Conservation (phyloP, 2,329 filamentous ascomycete species). For the Penicillium sp. region DNA sequence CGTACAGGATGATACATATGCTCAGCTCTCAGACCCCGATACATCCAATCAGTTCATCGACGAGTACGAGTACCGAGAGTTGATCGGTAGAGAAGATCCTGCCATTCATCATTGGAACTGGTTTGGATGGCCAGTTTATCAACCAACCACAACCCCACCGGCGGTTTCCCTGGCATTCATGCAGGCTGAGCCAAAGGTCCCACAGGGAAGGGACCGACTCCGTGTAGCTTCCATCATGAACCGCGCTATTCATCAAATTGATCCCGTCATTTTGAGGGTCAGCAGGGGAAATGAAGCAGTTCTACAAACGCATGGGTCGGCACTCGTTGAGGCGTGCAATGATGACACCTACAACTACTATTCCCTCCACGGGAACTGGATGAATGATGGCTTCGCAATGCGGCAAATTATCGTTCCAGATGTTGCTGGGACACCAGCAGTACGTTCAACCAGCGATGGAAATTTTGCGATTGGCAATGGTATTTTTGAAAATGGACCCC, state of each 20-base stretch:
- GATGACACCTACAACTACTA: background rate
- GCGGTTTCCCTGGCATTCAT: background rate
- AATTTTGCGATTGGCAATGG: background rate
- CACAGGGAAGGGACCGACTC: background rate
- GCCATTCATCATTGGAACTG: background rate
- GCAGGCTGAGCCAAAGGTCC: background rate
- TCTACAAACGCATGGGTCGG: background rate
- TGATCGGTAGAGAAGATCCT: background rate
- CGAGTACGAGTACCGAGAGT: background rate
- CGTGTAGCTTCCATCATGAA: background rate
- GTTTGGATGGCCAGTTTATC: background rate
- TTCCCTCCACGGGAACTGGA: background rate
- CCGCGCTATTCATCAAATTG: background rate
- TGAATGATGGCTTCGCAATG: background rate
- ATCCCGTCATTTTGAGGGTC: background rate
- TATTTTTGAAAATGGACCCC: background rate
- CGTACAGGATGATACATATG: background rate
- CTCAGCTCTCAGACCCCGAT: background rate
- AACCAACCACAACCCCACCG: background rate
- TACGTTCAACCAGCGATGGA: background rate
- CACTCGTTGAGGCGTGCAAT: background rate
- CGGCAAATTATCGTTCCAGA: background rate
- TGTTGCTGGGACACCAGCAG: background rate
- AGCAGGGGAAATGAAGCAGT: background rate
- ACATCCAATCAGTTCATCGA: background rate